phyloP scores from a whole-genome alignment of 257 asterid species.

The Datura wrightii region DNA sequence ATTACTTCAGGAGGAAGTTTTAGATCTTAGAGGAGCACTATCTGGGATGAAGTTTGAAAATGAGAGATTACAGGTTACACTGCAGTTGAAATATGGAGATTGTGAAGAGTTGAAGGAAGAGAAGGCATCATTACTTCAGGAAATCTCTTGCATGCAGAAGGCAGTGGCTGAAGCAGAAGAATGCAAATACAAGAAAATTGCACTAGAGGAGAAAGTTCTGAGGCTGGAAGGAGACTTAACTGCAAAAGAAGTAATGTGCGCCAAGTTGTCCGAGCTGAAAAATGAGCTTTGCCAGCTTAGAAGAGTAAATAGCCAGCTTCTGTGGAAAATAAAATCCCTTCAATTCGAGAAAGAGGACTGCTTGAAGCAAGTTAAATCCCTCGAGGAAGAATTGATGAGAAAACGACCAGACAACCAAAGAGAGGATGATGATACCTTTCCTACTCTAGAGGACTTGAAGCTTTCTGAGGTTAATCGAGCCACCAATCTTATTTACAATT shows the following conservation, averaged over 20 bases:
- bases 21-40: conserved; percentile 40
- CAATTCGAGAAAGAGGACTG: conserved; percentile 41
- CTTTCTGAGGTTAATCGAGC: background rate
- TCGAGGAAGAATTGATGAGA: conserved; percentile 35
- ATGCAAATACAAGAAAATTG: conserved; percentile 38
- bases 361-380: conserved; percentile 30
- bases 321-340: conserved; percentile 41
- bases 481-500: background rate
- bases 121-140: conserved; percentile 35
- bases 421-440: background rate
- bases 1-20: conserved; percentile 46
- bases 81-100: conserved; percentile 42
- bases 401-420: background rate
- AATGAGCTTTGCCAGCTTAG: conserved; percentile 47
- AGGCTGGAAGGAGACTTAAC: conserved; percentile 57
- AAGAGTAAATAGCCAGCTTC: conserved; percentile 42
- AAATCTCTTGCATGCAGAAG: conserved; percentile 40
- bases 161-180: conserved; percentile 41
- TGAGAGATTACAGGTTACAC: conserved; percentile 45
- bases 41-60: conserved; percentile 37
- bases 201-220: conserved; percentile 52
- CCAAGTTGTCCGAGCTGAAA: conserved; percentile 44
- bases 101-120: conserved; percentile 44
- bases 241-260: conserved; percentile 47
- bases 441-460: background rate